Conservation (phyloP, 768 basidiomycete genomes). For the Cystoderma amianthinum region DNA sequence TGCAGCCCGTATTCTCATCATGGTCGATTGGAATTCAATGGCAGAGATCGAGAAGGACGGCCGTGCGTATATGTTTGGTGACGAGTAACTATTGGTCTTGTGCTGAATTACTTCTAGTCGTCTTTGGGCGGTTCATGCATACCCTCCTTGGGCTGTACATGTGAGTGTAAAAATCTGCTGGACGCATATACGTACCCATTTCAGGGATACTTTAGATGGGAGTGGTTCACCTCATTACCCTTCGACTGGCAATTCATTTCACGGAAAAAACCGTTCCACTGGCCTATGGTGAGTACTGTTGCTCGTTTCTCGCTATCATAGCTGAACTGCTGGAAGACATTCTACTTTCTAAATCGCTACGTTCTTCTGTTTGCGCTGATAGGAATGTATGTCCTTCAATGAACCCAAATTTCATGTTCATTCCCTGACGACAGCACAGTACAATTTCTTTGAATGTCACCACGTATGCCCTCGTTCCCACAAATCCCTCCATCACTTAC, state of each 20-base stretch:
- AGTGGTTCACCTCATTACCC: constrained; percentile 51
- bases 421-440: constrained; percentile 19
- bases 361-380: constrained; percentile 57
- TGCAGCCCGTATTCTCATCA: too few relatives aligned
- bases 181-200: background rate
- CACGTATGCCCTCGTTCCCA: constrained; percentile 18
- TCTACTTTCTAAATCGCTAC: constrained; percentile 66
- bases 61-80: background rate
- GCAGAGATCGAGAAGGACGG: background rate
- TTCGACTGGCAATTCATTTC: constrained; percentile 61
- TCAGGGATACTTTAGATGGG: constrained; percentile 38
- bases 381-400: constrained; percentile 65
- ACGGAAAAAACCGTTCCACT: constrained; percentile 50
- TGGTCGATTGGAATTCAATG: background rate
- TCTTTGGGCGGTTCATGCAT: constrained; percentile 42
- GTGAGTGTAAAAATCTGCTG: constrained; percentile 19
- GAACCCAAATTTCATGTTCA: background rate
- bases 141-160: constrained; percentile 42
- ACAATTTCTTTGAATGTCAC: constrained; percentile 44
- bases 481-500: background rate
- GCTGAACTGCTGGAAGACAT: constrained; percentile 29
- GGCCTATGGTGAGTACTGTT: constrained; percentile 51
- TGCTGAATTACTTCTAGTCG: constrained; percentile 16
- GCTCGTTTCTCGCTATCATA: background rate
- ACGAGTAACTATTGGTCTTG: background rate